Evolutionary conservation across 257 asterid genomes (phyloP).

Genomic region (Plantago ovata): DNA sequence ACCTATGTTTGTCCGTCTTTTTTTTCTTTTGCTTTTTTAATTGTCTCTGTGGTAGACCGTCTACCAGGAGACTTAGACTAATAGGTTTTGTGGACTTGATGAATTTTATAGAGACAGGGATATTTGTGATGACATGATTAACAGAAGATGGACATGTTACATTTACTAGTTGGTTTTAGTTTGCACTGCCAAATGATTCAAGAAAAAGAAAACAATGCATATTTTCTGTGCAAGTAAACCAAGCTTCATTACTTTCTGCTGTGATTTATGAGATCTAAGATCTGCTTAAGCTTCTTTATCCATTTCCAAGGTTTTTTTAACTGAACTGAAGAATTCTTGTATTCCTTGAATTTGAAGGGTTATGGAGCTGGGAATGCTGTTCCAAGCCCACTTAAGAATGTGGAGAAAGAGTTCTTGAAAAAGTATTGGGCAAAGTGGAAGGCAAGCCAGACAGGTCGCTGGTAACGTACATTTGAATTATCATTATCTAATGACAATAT

Average conservation of each 20-base stretch:
- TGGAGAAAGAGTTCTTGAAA: slow-evolving; percentile 81
- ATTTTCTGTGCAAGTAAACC: no score
- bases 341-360: slow-evolving; percentile 54
- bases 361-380: slow-evolving; percentile 90
- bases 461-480: slow-evolving; percentile 37
- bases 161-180: no score
- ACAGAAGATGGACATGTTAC: no score
- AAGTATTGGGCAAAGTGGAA: slow-evolving; percentile 97
- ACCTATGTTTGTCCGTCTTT: no score
- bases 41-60: no score
- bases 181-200: no score
- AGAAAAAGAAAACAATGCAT: no score
- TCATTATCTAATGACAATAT: background rate
- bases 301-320: slow-evolving; percentile 13
- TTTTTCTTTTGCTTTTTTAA: no score
- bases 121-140: no score
- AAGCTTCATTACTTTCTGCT: background rate
- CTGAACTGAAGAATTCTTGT: slow-evolving; percentile 1
- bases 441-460: slow-evolving; percentile 85
- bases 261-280: background rate
- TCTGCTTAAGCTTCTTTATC: background rate
- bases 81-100: no score
- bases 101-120: no score
- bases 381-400: slow-evolving; percentile 90
- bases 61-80: no score